These are phyloP conservation scores for Chlorociboria aeruginascens DNA, from an alignment of 495 filamentous ascomycete genomes.

Conservation along the genomic window DNA sequence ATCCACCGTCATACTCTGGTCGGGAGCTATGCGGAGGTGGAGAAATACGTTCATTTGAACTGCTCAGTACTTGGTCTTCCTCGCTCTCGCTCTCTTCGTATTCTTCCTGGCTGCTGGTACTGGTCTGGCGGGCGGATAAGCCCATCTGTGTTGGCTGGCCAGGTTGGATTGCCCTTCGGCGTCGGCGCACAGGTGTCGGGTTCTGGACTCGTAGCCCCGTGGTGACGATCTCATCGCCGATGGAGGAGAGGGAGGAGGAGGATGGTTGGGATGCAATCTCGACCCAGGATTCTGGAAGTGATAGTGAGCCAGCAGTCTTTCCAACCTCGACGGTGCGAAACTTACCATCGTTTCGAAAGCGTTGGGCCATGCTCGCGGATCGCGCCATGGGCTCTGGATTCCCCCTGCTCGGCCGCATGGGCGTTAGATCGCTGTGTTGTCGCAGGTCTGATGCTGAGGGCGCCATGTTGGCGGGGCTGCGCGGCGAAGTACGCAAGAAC, in stretches of 20 bases:
- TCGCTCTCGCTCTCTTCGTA: slow-evolving; percentile 75
- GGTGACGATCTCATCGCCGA: slow-evolving; percentile 77
- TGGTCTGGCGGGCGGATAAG: slow-evolving; percentile 34
- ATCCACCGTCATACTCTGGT: slow-evolving; percentile 27
- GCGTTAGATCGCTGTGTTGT: slow-evolving; percentile 4
- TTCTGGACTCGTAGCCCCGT: slow-evolving; percentile 65
- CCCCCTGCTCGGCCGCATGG: slow-evolving; percentile 1
- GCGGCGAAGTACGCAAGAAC: not conserved
- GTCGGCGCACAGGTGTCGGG: slow-evolving; percentile 18
- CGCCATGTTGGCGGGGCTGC: slow-evolving; percentile 1
- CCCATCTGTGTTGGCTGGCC: slow-evolving; percentile 22
- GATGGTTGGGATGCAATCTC: slow-evolving; percentile 90
- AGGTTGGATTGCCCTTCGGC: slow-evolving; percentile 24
- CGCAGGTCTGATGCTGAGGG: not conserved
- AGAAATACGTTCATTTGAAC: slow-evolving; percentile 65
- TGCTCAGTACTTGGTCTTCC: slow-evolving; percentile 70
- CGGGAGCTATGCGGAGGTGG: slow-evolving; percentile 13
- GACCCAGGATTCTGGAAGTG: slow-evolving; percentile 82
- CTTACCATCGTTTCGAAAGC: slow-evolving; percentile 20
- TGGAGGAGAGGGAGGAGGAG: slow-evolving; percentile 78
- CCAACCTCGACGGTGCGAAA: not conserved
- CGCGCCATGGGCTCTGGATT: slow-evolving; percentile 7
- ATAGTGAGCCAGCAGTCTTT: not conserved
- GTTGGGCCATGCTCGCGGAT: slow-evolving; percentile 13
- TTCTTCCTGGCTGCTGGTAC: slow-evolving; percentile 76